Evolutionary conservation across 2,329 filamentous ascomycete genomes (phyloP), one percentile per base, ranked within the genome.

Genomic region (Didymella segeticola): DNA sequence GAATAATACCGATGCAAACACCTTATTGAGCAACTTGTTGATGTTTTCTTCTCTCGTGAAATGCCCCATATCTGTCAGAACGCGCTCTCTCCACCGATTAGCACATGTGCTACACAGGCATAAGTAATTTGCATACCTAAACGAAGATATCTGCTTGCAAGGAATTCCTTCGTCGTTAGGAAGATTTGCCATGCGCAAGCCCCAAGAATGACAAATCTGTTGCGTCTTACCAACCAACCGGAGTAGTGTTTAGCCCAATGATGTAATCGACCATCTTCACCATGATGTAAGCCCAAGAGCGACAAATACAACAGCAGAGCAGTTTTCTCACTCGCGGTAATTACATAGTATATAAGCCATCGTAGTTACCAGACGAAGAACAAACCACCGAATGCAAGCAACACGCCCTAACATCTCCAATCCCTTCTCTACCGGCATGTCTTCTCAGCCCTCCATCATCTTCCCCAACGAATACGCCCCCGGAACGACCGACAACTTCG

Each of bases 401-500:
- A 31, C 33, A 4, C 23, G 10, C 10, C 23, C 20, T 6, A 19
- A 33, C 5, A 31, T 23, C 15, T 20, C 27, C 34, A 39, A 7
- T 11, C 29, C 34, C n/a, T 47, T 30, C 36, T 31, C 34, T 11
- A 17, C 20, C 5, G 9, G 17, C 34, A 36, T 45, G 39, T 34
- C 45, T 5, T 14, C 27, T 10, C 46, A 46, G 25, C 36, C 46
- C 26, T 20, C 69, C 49, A 74, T 74, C 51, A 56, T 65, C 52
- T 74, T 70, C 69, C 71, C 73, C 15, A 9, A 39, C 1, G 56
- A 63, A 29, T 74, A 64, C 55, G 54, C 69, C n/a, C 72, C 73
- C 0, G 72, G 73, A 22, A 75, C 68, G 30, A 75, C 72, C 15
- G 69, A 73, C 59, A 74, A 75, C 58, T 75, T 68, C 50, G 63